phyloP scores from a whole-genome alignment of 768 basidiomycete genomes.

The Leccinum arenicola region DNA sequence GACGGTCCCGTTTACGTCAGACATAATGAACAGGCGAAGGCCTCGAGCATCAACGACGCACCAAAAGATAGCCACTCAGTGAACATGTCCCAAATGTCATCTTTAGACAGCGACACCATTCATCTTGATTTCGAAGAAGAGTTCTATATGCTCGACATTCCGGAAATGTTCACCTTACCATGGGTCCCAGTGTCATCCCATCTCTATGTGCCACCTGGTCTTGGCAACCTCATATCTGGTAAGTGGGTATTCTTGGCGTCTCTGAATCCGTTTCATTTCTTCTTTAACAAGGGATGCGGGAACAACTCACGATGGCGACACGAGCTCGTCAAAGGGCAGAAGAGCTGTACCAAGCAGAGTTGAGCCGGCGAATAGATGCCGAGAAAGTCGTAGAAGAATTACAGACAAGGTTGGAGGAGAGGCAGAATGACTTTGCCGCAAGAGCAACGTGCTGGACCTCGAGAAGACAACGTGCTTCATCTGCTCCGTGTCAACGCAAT shows the following conservation, averaged over 20 bases:
- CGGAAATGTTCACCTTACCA: conserved; percentile 32
- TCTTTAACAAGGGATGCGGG: conserved; percentile 30
- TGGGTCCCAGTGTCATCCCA: conserved; percentile 30
- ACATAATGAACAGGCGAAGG: conserved; percentile 2
- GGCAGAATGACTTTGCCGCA: not conserved
- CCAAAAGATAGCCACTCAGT: not conserved
- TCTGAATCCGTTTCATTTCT: conserved; percentile 1
- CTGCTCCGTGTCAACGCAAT: not conserved
- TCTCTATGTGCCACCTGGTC: conserved; percentile 35
- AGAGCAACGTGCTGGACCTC: not conserved
- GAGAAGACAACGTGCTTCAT: not conserved
- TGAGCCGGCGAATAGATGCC: conserved; percentile 29
- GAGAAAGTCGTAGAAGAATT: conserved; percentile 26
- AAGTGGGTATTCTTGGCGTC: conserved; percentile 6
- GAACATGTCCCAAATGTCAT: not conserved
- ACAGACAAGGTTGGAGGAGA: conserved; percentile 8
- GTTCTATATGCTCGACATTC: conserved; percentile 35
- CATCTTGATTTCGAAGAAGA: conserved; percentile 13
- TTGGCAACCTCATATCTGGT: conserved; percentile 37
- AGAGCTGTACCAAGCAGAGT: conserved; percentile 30
- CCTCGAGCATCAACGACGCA: not conserved
- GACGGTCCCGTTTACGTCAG: not conserved
- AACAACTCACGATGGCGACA: conserved; percentile 29
- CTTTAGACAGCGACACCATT: not conserved
- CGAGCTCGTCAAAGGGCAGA: conserved; percentile 35